phyloP scores from a whole-genome alignment of 495 filamentous ascomycete genomes.

The Viridothelium virens region DNA sequence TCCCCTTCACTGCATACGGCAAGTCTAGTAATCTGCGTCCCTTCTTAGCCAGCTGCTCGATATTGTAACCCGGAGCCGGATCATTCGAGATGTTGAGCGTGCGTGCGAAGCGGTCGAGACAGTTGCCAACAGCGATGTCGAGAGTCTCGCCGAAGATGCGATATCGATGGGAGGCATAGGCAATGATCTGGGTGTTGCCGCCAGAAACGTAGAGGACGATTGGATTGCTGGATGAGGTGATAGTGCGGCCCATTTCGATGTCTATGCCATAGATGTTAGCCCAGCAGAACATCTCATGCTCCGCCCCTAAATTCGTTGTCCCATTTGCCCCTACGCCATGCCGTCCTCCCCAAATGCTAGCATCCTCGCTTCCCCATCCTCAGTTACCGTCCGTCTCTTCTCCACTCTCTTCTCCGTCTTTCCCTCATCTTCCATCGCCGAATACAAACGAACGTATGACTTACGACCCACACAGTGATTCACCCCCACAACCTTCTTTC shows the following conservation, averaged over 20 bases:
- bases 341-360: too few relatives aligned
- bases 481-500: slow-evolving; percentile 77
- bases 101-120: slow-evolving; percentile 89
- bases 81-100: slow-evolving; percentile 88
- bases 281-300: neutral
- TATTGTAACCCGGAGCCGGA: slow-evolving; percentile 94
- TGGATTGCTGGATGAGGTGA: slow-evolving; percentile 85
- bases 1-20: slow-evolving; percentile 94
- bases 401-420: neutral
- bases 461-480: slow-evolving; percentile 94
- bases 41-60: slow-evolving; percentile 88
- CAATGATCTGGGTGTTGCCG: slow-evolving; percentile 97
- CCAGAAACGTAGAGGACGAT: slow-evolving; percentile 94
- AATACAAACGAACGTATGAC: slow-evolving; percentile 23
- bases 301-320: neutral
- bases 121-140: slow-evolving; percentile 96
- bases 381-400: neutral
- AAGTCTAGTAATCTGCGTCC: slow-evolving; percentile 68
- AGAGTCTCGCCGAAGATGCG: slow-evolving; percentile 96
- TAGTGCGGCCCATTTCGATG: slow-evolving; percentile 94
- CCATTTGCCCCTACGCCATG: neutral
- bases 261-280: slow-evolving; percentile 35
- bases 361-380: too few relatives aligned
- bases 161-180: slow-evolving; percentile 87
- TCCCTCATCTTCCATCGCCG: neutral